Evolutionary conservation across 352 stramenopile species (phyloP), one percentile per base, ranked within the genome.

Genomic region (Globisporangium sylvaticum): DNA sequence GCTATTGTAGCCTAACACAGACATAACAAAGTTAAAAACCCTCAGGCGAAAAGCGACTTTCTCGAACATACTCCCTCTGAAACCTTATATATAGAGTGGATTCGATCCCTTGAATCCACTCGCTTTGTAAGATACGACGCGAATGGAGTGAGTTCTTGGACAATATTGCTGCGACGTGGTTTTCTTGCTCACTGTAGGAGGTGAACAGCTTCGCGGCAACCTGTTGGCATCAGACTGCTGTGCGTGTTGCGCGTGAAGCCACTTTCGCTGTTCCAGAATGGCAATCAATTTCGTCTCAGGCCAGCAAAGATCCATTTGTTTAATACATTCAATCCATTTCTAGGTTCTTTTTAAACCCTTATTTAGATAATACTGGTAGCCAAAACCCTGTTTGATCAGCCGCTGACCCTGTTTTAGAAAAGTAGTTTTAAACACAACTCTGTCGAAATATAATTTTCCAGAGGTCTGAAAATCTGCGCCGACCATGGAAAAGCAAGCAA

Each of bases 201-300:
- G n/a, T n/a, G n/a, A n/a, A n/a, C n/a, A n/a, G n/a, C n/a, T n/a
- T n/a, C 31, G 31, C 31, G 8, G 31, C 31, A 37, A 44, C 37
- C 14, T 20, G 12, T 20, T 42, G 34, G 34, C 1, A 42, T 42
- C 12, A 10, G 12, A 18, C 12, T 20, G 14, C 0, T 18, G 12
- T 44, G 37, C 37, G 1, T 12, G 37, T 48, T n/a, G n/a, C 4
- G 37, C 37, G 12, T 48, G 39, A 32, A n/a, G 15, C 31, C 25
- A 15, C 54, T n/a, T 48, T 29, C 31, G 31, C 20, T 24, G 31
- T 61, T 61, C 55, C 31, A 61, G 55, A 61, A 61, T 61, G 55
- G n/a, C 55, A 31, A 61, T 48, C 29, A 44, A 22, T 27, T 59
- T 20, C 15, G 18, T 48, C 39, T 48, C 39, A 20, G 15, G 7